Conservation (phyloP, 768 basidiomycete species). For the Sporobolomyces pararoseus region DNA sequence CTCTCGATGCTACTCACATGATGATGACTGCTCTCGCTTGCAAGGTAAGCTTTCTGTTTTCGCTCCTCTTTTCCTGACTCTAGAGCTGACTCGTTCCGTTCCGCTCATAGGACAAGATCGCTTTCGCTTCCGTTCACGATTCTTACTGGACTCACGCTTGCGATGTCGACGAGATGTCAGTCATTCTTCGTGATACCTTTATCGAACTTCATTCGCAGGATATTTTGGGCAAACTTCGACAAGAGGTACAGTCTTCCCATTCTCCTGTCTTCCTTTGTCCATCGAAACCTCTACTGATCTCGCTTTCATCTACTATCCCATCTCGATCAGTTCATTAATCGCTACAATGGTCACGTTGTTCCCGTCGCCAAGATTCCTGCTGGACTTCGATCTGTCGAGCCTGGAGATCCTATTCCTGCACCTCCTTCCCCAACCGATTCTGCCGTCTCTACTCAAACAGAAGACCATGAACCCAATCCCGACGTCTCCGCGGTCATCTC, state of each 20-base stretch:
- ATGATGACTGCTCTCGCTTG: slow-evolving; percentile 91
- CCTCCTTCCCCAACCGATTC: slow-evolving; percentile 39
- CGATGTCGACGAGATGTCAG: slow-evolving; percentile 80
- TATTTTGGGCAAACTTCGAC: slow-evolving; percentile 66
- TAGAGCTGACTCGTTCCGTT: not conserved
- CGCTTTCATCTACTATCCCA: too few relatives aligned
- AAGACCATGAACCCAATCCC: not conserved
- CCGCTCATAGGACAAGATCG: slow-evolving; percentile 63
- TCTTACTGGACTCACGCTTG: slow-evolving; percentile 98
- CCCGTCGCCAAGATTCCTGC: slow-evolving; percentile 41
- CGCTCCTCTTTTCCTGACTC: not conserved
- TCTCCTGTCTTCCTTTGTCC: slow-evolving; percentile 11
- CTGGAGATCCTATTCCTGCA: not conserved
- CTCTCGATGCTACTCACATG: slow-evolving; percentile 97
- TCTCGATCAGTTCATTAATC: slow-evolving; percentile 65
- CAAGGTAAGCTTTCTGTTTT: slow-evolving; percentile 55
- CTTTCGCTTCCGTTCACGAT: slow-evolving; percentile 95
- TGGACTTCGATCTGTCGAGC: slow-evolving; percentile 22
- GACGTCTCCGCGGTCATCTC: slow-evolving; percentile 17
- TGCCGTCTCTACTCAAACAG: not conserved
- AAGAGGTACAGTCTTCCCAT: slow-evolving; percentile 59
- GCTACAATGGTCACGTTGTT: slow-evolving; percentile 61
- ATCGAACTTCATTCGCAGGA: slow-evolving; percentile 85
- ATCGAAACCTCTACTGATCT: slow-evolving; percentile 6
- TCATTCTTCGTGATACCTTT: slow-evolving; percentile 85